A percentile compares a stretch with the other conserved stretches of the same genome.
Conservation (phyloP, 2,329 filamentous ascomycete species). For the Alternaria consortialis region DNA sequence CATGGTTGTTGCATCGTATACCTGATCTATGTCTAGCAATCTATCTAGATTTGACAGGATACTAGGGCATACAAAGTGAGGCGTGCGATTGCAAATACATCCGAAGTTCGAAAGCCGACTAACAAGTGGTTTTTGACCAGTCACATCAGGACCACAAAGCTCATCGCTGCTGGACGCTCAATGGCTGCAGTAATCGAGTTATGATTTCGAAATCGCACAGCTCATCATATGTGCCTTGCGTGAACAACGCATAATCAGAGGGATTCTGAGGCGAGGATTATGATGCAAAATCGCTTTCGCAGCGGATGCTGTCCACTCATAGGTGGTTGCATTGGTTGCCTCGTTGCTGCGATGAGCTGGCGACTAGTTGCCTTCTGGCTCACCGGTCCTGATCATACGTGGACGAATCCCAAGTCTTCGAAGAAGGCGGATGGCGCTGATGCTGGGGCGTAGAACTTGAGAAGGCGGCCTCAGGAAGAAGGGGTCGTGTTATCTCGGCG, state of each 20-base stretch:
- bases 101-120: neutral
- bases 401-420: neutral
- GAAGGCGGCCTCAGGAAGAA: neutral
- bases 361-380: neutral
- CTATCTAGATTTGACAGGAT: neutral
- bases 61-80: neutral
- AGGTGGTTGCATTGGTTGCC: neutral
- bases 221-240: neutral
- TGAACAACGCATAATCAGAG: neutral
- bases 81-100: neutral
- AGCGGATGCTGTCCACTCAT: neutral
- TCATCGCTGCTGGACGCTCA: neutral
- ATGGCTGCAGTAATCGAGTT: neutral
- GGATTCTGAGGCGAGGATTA: neutral
- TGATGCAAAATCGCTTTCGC: neutral
- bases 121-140: neutral
- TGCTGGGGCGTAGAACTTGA: neutral
- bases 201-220: neutral
- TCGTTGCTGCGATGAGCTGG: neutral
- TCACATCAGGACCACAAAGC: neutral
- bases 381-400: slow-evolving; percentile 1
- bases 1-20: neutral
- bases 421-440: neutral
- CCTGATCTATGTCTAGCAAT: neutral
- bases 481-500: neutral